phyloP scores from a whole-genome alignment of 2,329 filamentous ascomycete species.

The Fusarium brachygibbosum region DNA sequence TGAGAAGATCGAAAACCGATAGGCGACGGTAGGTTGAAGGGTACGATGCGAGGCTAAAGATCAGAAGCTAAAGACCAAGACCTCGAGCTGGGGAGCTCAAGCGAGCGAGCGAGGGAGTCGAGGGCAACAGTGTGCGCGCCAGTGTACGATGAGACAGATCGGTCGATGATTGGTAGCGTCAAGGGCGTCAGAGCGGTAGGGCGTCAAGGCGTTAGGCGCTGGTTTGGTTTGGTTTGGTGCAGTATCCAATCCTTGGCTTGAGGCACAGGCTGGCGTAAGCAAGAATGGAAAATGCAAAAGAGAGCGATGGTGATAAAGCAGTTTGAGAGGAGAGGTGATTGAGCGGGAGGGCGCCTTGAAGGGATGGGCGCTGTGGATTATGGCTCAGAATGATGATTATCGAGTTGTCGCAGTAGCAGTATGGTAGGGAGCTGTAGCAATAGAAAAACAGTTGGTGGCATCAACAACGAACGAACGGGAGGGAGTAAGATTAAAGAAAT shows the following conservation, averaged over 20 bases:
- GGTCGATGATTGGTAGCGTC: slow-evolving; percentile 51
- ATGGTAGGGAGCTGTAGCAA: slow-evolving; percentile 13
- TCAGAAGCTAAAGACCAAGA: slow-evolving; percentile 36
- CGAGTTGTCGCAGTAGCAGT: slow-evolving; percentile 25
- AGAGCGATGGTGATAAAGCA: slow-evolving; percentile 9
- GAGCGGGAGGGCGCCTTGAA: slow-evolving; percentile 19
- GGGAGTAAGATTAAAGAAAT: slow-evolving; percentile 44
- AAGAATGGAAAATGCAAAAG: slow-evolving; percentile 26
- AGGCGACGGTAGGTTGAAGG: slow-evolving; percentile 26
- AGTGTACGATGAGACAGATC: slow-evolving; percentile 42
- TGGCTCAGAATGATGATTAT: slow-evolving; percentile 34
- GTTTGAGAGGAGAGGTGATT: slow-evolving; percentile 15
- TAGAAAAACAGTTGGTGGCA: slow-evolving; percentile 37
- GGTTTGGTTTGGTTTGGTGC: slow-evolving; percentile 11
- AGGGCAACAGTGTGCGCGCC: slow-evolving; percentile 43
- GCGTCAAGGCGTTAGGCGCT: slow-evolving; percentile 47
- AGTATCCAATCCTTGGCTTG: slow-evolving; percentile 30
- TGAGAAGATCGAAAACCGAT: slow-evolving; percentile 23
- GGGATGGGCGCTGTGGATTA: slow-evolving; percentile 24
- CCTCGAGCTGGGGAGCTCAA: slow-evolving; percentile 39
- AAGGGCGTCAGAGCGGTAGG: slow-evolving; percentile 43
- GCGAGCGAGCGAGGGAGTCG: slow-evolving; percentile 38
- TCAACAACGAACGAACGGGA: slow-evolving; percentile 37
- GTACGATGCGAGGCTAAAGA: slow-evolving; percentile 38
- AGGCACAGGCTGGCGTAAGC: slow-evolving; percentile 36